A percentile compares a stretch with the other conserved stretches of the same genome.
These are phyloP conservation scores for Sclerotinia subarctica DNA, from an alignment of 2,329 filamentous ascomycete species.

Conservation along the genomic window DNA sequence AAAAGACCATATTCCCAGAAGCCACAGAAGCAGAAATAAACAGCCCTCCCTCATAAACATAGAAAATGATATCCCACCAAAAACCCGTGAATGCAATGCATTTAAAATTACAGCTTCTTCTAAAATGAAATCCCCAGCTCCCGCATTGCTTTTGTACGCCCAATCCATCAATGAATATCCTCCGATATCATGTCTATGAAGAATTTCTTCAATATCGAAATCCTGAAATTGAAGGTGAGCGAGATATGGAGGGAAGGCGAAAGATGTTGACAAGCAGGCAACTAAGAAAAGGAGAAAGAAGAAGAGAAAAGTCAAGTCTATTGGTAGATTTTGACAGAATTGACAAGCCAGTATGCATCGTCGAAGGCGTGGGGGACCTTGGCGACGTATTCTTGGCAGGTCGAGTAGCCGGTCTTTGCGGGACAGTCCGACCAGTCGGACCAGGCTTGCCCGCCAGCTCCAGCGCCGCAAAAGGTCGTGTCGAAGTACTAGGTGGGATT, in stretches of 20 bases:
- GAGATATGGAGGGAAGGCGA: no score
- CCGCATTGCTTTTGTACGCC: not conserved
- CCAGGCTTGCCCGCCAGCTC: slow-evolving; percentile 61
- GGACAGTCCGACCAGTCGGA: slow-evolving; percentile 46
- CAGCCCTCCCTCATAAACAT: not conserved
- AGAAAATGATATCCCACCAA: not conserved
- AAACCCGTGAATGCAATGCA: not conserved
- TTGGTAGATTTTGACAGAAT: slow-evolving; percentile 64
- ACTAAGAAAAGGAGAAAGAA: not conserved
- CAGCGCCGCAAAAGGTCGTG: slow-evolving; percentile 82
- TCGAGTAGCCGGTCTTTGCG: slow-evolving; percentile 60
- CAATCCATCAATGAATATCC: not conserved
- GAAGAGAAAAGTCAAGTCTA: not conserved
- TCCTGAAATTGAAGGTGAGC: no score
- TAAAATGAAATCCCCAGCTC: not conserved
- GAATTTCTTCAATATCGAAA: not conserved
- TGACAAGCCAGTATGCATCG: slow-evolving; percentile 75
- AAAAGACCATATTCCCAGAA: not conserved
- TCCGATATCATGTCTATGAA: not conserved
- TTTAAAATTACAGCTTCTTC: not conserved
- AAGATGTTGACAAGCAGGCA: not conserved
- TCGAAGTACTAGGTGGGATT: slow-evolving; percentile 50
- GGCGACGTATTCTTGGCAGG: slow-evolving; percentile 70
- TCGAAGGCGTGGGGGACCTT: slow-evolving; percentile 67
- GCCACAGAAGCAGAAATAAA: not conserved